Base-by-base conservation (phyloP, 805 yeast genomes). In the Pichia scutulata region DNA sequence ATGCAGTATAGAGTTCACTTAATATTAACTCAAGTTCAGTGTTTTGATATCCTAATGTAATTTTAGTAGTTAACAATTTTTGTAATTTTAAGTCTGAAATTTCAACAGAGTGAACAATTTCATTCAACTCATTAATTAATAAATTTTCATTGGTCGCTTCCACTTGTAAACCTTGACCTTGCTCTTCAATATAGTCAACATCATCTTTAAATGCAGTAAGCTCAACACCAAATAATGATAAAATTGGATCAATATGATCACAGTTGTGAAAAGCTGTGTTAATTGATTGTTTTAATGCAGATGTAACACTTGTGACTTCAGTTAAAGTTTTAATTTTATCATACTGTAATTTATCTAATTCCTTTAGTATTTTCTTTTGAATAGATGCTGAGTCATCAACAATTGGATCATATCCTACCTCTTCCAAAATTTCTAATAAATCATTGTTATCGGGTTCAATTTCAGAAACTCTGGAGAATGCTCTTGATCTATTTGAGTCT, bases 121-220 rank as follows among this genome's bases (percentile, higher is more conserved):
- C 78, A 39, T 78, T 77, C 49, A 89, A 73, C 53, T 87, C 89
- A 44, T 76, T 78, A 73, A 82, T 84, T 23, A 89, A 70, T n/a
- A 75, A 63, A 59, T 86, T 87, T 64, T 86, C 86, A 67, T 90
- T 90, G 42, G 87, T 81, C 6, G 92, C 80, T 57, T 82, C 83
- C 7, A 90, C 84, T 66, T 90, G 97, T 18, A 89, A 66, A 45
- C 96, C 96, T 58, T 84, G 80, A 2, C 90, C 82, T 61, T 84
- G 86, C 36, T 73, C 72, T 60, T 89, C 96, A 41, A 89, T 81
- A 47, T 75, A 77, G 43, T 78, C 76, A 46, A 90, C 80, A 53
- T 86, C 92, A 3, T 80, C 80, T 14, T 82, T 76, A 37, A 88
- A 77, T 3, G 82, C 75, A 14, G 81, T 74, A 45, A 84, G 66